Base-by-base conservation (phyloP, 140 eudicot genomes). In the Cichorium intybus region DNA sequence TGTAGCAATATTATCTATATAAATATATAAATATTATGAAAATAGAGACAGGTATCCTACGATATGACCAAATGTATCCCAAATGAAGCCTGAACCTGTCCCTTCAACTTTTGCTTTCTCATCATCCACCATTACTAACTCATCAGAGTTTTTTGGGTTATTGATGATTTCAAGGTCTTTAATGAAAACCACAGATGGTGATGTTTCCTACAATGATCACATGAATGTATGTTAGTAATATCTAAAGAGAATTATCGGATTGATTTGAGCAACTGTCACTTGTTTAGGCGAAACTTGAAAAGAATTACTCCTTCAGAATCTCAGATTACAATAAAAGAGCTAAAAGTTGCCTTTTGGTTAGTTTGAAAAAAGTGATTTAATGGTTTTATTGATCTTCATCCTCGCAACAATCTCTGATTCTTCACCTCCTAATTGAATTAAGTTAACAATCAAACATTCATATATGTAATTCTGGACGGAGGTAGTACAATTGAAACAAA, bases 41-140 rank as follows among this genome's bases (percentile, higher is more conserved):
- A 72, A 10, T 29, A 53, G 67, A 66, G 52, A 73, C 9, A 17
- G 59, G 34, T 65, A 69, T 74, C 86, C 2, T 88, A 93, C 99
- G 64, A 93, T 93, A 80, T 93, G 99, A 59, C 99, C 99, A 83
- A 81, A 93, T 52, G 82, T 81, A 70, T 93, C 99, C 99, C 97
- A 93, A 53, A 93, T 84, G 77, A 93, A 93, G 76, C 99, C 99
- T 51, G 99, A 93, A 70, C 99, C 99, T 27, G 97, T 93, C 67
- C 99, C 99, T 79, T 93, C 94, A 41, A 88, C 85, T 67, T 60
- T 85, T 22, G 85, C 95, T 75, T 73, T 72, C 51, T 76, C 86
- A 69, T 81, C 95, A 71, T 88, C 97, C 21, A 76, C 63, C 62
- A 78, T 59, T 50, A 64, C 78, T 46, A 55, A 75, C 35, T 66